These are phyloP conservation scores for Debaryomycetaceae sp. DNA, from an alignment of 1,139 yeast species.

Conservation along the genomic window DNA sequence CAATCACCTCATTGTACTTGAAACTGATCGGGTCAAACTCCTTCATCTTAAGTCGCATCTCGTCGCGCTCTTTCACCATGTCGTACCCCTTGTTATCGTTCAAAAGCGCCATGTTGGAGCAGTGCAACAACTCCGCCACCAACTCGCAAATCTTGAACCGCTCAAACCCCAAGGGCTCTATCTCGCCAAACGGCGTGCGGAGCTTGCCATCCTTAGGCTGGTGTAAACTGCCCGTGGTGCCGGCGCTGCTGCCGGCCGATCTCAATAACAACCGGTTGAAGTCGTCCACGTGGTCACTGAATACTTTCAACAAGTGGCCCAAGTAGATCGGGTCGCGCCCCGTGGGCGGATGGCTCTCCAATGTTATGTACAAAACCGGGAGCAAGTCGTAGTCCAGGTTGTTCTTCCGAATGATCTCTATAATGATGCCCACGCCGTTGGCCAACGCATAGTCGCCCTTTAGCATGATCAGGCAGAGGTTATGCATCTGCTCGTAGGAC, in stretches of 20 bases:
- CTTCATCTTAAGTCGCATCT: conserved; percentile 51
- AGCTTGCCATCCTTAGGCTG: conserved; percentile 25
- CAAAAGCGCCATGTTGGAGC: conserved; percentile 92
- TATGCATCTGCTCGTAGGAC: conserved; percentile 59
- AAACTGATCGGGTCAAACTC: conserved; percentile 44
- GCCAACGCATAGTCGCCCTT: conserved; percentile 89
- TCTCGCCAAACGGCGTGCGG: conserved; percentile 53
- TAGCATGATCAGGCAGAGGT: conserved; percentile 77
- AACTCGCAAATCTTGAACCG: conserved; percentile 92
- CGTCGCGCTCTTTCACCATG: conserved; percentile 72
- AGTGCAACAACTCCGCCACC: conserved; percentile 90
- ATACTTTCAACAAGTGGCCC: conserved; percentile 79
- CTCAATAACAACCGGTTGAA: conserved; percentile 44
- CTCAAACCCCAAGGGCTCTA: conserved; percentile 91
- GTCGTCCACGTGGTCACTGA: conserved; percentile 69
- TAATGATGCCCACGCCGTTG: conserved; percentile 93
- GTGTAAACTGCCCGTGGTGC: background rate
- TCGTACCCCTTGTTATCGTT: conserved; percentile 82
- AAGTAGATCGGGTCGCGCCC: conserved; percentile 93
- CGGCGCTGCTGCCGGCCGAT: conserved; percentile 6
- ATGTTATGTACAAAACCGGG: conserved; percentile 80
- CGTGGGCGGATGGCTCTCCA: conserved; percentile 91
- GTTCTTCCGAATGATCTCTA: conserved; percentile 91
- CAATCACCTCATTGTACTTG: conserved; percentile 44
- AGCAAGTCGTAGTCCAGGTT: conserved; percentile 93